Evolutionary conservation across 768 basidiomycete species (phyloP), one percentile per base, ranked within the genome.

Genomic region (Rhizopogon rudus): DNA sequence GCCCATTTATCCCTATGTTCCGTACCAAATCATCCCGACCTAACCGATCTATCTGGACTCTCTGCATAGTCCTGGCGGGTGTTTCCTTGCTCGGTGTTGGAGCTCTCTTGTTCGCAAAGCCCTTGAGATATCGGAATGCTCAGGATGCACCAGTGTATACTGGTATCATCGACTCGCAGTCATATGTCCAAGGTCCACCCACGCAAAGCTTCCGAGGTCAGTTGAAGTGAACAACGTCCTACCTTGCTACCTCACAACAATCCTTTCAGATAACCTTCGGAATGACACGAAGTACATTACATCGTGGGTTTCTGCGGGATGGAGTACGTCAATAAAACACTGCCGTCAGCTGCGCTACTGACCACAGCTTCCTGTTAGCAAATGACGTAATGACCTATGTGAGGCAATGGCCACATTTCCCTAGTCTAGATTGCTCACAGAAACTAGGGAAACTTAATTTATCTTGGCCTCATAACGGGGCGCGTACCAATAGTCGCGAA

Each of bases 311-410:
- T 82, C 83, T 39, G 86, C 87, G n/a, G 88, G 88, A 40, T 90
- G 87, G 87, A 88, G 82, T 83, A 64, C 61, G 82, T 77, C 31
- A 17, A 33, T 14, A 16, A 5, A 17, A 25, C 31, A 16, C 20
- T 17, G n/a, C 25, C 7, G n/a, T 22, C 13, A 40, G 3, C 22
- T 20, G 17, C 12, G 12, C 17, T 12, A 16, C 48, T 37, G 40
- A 57, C 58, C 44, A 52, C 51, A 22, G 35, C 40, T 12, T 17
- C 51, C 31, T 25, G 44, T 16, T 60, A 88, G 86, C 87, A 6
- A 89, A 89, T 74, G 86, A 88, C 70, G 84, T 88, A 31, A 86
- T 88, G 81, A 87, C 87, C 54, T 84, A 83, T 63, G 82, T 82
- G 56, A 60, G 78, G 60, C 48, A 6, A 13, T 3, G 6, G n/a